Evolutionary conservation across 2,329 filamentous ascomycete genomes (phyloP), one percentile per base, ranked within the genome.

Genomic region (Allantophomopsis lycopodina): DNA sequence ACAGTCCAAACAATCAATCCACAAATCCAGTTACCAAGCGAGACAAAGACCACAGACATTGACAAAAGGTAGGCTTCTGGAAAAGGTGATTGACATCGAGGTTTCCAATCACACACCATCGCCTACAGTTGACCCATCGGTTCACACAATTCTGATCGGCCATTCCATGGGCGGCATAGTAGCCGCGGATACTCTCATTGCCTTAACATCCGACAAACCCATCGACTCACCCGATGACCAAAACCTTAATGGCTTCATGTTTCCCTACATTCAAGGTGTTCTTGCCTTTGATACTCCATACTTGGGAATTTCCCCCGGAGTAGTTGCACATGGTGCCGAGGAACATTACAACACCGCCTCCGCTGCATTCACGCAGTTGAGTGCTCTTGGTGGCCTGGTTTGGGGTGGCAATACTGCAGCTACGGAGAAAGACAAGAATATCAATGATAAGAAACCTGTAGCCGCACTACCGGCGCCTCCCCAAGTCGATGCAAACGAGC

Each of bases 101-200:
- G 88, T 95, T 42, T 77, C 72, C 20, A 82, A 83, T 49, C 69
- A 71, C 35, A 89, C 86, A 0, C 74, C 83, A 1, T 88, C 82
- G 5, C 88, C 88, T 1, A 94, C 84, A 1, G 71, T 94, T 46
- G 85, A 93, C 44, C 86, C 87, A 5, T 86, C 81, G 0, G 85
- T 94, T 15, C 79, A 78, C 52, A 81, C 83, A 20, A 71, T 94
- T 36, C 71, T 95, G 13, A 65, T 93, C 42, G 88, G 88, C 17
- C 88, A 95, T 58, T 88, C 82, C 7, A 95, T 83, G 83, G 83
- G 83, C 50, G 91, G 91, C 50, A 95, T 96, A 51, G 87, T 96
- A 36, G 89, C 86, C 10, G 89, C 87, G 28, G 91, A 96, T 56
- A 82, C 86, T 12, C 68, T 89, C 46, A 73, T 95, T 49, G 71